phyloP scores from a whole-genome alignment of 108 stramenopile genomes.

The Fragilariopsis cylindrus region DNA sequence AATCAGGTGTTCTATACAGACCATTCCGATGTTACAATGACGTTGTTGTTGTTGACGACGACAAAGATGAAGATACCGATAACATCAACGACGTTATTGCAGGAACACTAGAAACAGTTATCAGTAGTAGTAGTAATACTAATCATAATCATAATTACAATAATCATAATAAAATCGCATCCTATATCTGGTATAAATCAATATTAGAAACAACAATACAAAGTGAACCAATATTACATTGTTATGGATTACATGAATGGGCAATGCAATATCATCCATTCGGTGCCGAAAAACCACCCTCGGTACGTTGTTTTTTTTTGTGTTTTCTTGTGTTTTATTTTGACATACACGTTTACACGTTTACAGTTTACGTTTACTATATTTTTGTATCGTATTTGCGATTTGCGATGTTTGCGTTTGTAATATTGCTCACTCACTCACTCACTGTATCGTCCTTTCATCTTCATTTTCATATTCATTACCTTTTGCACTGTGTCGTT shows the following conservation, averaged over 20 bases:
- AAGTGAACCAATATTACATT: slow-evolving; percentile 82
- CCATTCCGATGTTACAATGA: too few species aligned
- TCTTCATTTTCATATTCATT: background rate
- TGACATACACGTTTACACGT: background rate
- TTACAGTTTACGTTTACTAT: background rate
- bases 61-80: too few species aligned
- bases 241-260: slow-evolving; percentile 96
- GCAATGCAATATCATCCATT: slow-evolving; percentile 93
- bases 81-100: too few species aligned
- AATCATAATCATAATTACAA: too few species aligned
- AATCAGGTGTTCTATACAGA: too few species aligned
- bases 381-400: too few species aligned
- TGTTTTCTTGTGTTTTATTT: background rate
- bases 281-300: slow-evolving; percentile 46
- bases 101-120: too few species aligned
- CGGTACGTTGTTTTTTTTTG: background rate
- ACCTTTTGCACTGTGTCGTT: too few species aligned
- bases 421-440: too few species aligned
- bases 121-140: background rate
- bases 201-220: slow-evolving; percentile 56
- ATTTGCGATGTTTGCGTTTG: too few species aligned
- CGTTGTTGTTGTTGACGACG: too few species aligned
- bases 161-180: slow-evolving; percentile 3
- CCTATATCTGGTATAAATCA: slow-evolving; percentile 77
- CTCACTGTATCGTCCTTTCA: background rate